These are phyloP conservation scores for Exophiala calicioides DNA, from an alignment of 2,329 filamentous ascomycete species.

Conservation along the genomic window DNA sequence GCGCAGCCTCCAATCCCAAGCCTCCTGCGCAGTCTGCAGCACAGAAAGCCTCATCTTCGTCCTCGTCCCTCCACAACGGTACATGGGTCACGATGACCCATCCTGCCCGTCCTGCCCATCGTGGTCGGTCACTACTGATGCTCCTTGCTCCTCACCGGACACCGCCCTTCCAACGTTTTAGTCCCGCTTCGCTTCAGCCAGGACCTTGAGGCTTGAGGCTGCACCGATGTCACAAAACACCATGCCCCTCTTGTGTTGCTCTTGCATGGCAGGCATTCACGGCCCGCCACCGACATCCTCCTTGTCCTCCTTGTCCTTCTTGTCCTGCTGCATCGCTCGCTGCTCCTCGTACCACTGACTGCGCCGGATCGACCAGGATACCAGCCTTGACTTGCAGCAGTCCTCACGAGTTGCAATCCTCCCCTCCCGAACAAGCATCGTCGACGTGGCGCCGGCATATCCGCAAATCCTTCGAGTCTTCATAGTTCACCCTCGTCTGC, in stretches of 20 bases:
- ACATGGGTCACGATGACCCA: neutral
- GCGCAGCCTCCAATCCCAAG: too few species aligned
- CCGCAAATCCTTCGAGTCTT: neutral
- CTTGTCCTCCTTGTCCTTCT: conserved; percentile 5
- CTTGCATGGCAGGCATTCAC: conserved; percentile 4
- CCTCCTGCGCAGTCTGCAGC: neutral
- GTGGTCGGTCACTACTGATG: too few species aligned
- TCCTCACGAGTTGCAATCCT: neutral
- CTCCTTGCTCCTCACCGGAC: conserved; percentile 8
- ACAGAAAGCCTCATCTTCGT: conserved; percentile 5
- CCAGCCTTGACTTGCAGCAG: neutral
- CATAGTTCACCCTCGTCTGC: neutral
- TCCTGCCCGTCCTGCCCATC: too few species aligned
- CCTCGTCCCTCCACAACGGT: neutral
- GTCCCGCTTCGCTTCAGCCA: conserved; percentile 25
- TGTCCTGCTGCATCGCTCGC: conserved; percentile 11
- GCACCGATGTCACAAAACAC: conserved; percentile 9
- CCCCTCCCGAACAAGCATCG: neutral
- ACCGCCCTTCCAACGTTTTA: conserved; percentile 17
- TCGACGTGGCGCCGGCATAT: too few species aligned
- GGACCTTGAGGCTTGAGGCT: conserved; percentile 1
- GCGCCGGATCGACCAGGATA: neutral
- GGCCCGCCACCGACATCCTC: conserved; percentile 16
- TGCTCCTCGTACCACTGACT: conserved; percentile 17
- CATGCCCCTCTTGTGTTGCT: conserved; percentile 9